A percentile compares a stretch with the other conserved stretches of the same genome.
phyloP scores from a whole-genome alignment of 1,284 basidiomycete species.

The Schizophyllum commune region DNA sequence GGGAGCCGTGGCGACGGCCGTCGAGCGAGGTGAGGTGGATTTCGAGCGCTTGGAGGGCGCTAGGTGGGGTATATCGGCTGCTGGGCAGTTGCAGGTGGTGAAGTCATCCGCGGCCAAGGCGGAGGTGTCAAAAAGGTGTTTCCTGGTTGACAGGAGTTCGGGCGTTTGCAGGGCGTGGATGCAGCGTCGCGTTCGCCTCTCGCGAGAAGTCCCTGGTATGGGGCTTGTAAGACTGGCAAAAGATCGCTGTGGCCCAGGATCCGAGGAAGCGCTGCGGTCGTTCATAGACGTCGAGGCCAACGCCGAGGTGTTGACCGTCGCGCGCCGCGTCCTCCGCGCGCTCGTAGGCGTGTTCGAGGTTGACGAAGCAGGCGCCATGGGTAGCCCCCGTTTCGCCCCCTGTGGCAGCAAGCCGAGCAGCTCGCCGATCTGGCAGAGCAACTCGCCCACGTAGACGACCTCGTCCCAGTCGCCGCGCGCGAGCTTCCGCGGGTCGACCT shows the following conservation, averaged over 20 bases:
- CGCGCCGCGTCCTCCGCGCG: conserved; percentile 4
- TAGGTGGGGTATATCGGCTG: conserved; percentile 1
- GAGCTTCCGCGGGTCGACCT: conserved; percentile 53
- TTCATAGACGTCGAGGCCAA: conserved; percentile 9
- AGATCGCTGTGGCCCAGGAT: neutral
- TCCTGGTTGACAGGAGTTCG: conserved; percentile 32
- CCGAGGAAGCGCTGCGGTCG: conserved; percentile 10
- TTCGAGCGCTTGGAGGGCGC: neutral
- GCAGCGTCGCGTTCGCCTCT: conserved; percentile 26
- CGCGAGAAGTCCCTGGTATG: conserved; percentile 5
- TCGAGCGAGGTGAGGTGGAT: neutral
- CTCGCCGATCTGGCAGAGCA: conserved; percentile 58
- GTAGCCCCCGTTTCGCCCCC: conserved; percentile 4
- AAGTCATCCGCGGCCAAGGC: neutral
- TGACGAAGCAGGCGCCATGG: neutral
- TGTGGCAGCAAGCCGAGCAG: conserved; percentile 29
- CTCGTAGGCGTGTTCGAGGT: conserved; percentile 10
- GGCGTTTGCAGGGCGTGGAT: conserved; percentile 37
- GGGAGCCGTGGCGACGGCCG: conserved; percentile 12
- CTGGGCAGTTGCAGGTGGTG: neutral
- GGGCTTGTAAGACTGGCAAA: neutral
- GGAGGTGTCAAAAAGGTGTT: conserved; percentile 12
- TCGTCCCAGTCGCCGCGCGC: conserved; percentile 58
- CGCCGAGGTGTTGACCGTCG: conserved; percentile 7
- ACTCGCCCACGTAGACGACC: conserved; percentile 50